Base-by-base conservation (phyloP, 768 basidiomycete genomes). In the Phylloporus arenicola region DNA sequence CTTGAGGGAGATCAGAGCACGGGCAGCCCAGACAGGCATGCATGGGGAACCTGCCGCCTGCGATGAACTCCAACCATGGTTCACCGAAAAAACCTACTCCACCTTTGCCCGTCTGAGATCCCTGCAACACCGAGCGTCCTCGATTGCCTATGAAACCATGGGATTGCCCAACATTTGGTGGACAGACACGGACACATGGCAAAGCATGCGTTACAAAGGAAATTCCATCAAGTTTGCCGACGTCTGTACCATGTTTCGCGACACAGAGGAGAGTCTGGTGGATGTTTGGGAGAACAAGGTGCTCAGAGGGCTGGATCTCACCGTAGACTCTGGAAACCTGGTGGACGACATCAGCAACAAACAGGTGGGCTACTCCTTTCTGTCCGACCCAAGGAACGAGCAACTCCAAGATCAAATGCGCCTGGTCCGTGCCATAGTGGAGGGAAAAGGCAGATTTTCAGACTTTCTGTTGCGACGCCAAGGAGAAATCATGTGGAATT, bases 331-430 rank as follows among this genome's bases (percentile, higher is more conserved):
- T 35, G 10, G 9, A 1, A 14, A 43, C 5, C 1, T 68, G 0
- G n/a, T 40, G 1, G 69, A 70, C 6, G 52, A 66, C 29, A 56
- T 61, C 0, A 39, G 24, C 52, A 44, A 55, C 44, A 55, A 30
- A 8, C 10, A 46, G 0, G 3, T 42, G 0, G 40, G 43, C 0
- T 55, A 55, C 17, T 53, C 44, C n/a, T 55, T 55, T n/a, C 27
- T 55, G 0, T 53, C 8, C 1, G 47, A 55, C 13, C 9, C 3
- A 0, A n/a, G 34, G 1, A 55, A 55, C 1, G 0, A 5, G 20
- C 20, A 31, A n/a, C 42, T 55, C 13, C 0, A 17, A 11, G 22
- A 52, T 17, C 20, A 13, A 4, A 8, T 9, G 0, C 43, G 0
- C 1, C 14, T 55, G 7, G 16, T 48, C 0, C 2, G 1, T 0